These are phyloP conservation scores for Gaeumannomyces sp. DNA, from an alignment of 2,329 filamentous ascomycete species.

Conservation along the genomic window DNA sequence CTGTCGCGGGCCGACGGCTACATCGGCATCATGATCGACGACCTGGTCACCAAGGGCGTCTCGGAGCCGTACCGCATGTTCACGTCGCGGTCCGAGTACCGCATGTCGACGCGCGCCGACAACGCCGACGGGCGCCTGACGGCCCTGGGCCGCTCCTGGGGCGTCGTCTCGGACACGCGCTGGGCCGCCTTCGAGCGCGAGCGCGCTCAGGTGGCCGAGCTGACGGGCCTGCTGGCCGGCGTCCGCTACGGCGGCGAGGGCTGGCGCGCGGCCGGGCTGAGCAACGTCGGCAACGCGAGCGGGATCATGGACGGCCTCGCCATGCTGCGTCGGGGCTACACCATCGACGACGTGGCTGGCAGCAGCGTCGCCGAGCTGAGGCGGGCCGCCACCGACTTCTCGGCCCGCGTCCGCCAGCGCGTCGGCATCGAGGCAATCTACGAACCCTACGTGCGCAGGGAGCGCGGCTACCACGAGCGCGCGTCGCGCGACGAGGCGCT, in stretches of 20 bases:
- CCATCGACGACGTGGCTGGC: constrained; percentile 38
- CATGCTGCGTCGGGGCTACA: constrained; percentile 50
- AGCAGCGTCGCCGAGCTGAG: constrained; percentile 48
- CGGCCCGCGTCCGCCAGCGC: constrained; percentile 47
- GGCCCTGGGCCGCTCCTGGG: constrained; percentile 65
- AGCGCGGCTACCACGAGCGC: constrained; percentile 57
- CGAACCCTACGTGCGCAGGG: constrained; percentile 75
- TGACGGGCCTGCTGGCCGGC: constrained; percentile 50
- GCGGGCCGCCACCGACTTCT: constrained; percentile 41
- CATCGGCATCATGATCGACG: constrained; percentile 98
- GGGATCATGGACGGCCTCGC: constrained; percentile 69
- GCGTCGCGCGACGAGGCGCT: constrained; percentile 74
- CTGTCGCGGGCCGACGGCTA: constrained; percentile 84
- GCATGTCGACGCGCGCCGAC: constrained; percentile 85
- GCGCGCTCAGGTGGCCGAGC: constrained; percentile 58
- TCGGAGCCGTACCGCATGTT: constrained; percentile 99
- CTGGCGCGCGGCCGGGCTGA: constrained; percentile 28
- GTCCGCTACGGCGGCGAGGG: constrained; percentile 11
- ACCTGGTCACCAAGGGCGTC: constrained; percentile 93
- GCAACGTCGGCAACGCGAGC: constrained; percentile 20
- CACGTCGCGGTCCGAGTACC: constrained; percentile 90
- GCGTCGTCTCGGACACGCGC: constrained; percentile 70
- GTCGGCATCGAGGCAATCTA: constrained; percentile 80
- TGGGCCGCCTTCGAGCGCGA: constrained; percentile 67
- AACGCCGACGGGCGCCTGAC: constrained; percentile 90